phyloP scores from a whole-genome alignment of 371 early-diverging fungal genomes.

The Mycotypha africana region DNA sequence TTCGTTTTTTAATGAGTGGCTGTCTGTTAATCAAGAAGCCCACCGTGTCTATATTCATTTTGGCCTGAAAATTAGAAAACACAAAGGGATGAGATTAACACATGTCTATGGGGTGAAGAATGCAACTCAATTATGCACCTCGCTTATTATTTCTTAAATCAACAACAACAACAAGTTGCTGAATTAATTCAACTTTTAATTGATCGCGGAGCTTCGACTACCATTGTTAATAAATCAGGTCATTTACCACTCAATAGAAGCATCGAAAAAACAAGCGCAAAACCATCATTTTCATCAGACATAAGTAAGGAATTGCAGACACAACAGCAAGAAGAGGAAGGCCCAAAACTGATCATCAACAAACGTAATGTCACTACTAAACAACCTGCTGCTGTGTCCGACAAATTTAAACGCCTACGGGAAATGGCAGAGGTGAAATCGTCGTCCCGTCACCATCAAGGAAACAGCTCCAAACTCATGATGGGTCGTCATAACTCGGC shows the following conservation, averaged over 20 bases:
- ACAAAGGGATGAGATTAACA: slow-evolving; percentile 14
- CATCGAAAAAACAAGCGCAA: neutral
- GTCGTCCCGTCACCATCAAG: no score
- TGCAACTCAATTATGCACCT: slow-evolving; percentile 18
- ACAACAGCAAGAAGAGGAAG: slow-evolving; percentile 2
- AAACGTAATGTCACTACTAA: slow-evolving; percentile 2
- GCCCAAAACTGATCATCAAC: slow-evolving; percentile 8
- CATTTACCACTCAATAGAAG: slow-evolving; percentile 6
- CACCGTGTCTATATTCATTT: no score
- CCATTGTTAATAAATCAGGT: slow-evolving; percentile 10
- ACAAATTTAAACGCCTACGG: slow-evolving; percentile 22
- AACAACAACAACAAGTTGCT: slow-evolving; percentile 5
- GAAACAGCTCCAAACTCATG: slow-evolving; percentile 3
- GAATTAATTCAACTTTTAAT: slow-evolving; percentile 10
- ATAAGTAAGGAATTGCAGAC: neutral
- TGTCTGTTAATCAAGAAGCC: no score
- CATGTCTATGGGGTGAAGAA: slow-evolving; percentile 17
- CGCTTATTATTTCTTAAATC: slow-evolving; percentile 8
- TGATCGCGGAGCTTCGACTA: slow-evolving; percentile 8
- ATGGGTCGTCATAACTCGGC: slow-evolving; percentile 26
- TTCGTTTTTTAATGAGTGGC: neutral
- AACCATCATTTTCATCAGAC: no score
- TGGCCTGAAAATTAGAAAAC: slow-evolving; percentile 11
- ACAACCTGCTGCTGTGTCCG: slow-evolving; percentile 6
- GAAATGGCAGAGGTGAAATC: slow-evolving; percentile 29